Evolutionary conservation across 1,139 yeast species (phyloP).

Genomic region (Lizanozyma gosingica): DNA sequence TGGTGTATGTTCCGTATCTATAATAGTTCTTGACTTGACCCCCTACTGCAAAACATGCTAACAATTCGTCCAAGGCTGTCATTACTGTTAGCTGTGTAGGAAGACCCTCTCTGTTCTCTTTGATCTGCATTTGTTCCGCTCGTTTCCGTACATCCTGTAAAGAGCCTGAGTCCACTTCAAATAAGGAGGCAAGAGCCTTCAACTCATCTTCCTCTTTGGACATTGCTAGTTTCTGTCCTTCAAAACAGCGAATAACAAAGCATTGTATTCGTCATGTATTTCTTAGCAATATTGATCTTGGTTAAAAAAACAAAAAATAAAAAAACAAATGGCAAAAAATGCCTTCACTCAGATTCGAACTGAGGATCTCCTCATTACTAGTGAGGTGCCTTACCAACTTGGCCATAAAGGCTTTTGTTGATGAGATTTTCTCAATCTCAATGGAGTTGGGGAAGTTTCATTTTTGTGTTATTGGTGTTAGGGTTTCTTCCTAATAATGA

Average conservation of each 20-base stretch:
- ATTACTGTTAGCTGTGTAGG: conserved; percentile 35
- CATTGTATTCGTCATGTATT: too few species aligned
- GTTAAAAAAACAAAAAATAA: too few species aligned
- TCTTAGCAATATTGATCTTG: too few species aligned
- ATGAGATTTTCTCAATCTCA: too few species aligned
- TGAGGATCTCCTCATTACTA: conserved; percentile 43
- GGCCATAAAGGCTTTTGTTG: conserved; percentile 36
- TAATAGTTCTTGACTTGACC: conserved; percentile 81
- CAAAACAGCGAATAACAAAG: too few species aligned
- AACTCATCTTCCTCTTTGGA: conserved; percentile 20
- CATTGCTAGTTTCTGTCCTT: too few species aligned
- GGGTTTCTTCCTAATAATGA: too few species aligned
- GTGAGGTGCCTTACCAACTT: conserved; percentile 44
- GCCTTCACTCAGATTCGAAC: conserved; percentile 38
- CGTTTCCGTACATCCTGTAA: conserved; percentile 23
- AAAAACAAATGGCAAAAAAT: too few species aligned
- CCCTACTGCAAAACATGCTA: conserved; percentile 81
- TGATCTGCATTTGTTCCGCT: conserved; percentile 19
- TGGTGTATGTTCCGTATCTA: conserved; percentile 67
- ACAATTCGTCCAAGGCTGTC: conserved; percentile 79
- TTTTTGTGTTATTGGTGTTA: too few species aligned
- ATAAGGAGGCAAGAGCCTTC: conserved; percentile 24
- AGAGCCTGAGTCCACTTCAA: conserved; percentile 27
- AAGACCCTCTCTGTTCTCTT: conserved; percentile 21
- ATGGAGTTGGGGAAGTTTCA: too few species aligned